Percentiles rank a stretch among this genome's conserved stretches.
Evolutionary conservation across 192 early-diverging fungal species (phyloP).

Genomic region (Coemansia sp.): DNA sequence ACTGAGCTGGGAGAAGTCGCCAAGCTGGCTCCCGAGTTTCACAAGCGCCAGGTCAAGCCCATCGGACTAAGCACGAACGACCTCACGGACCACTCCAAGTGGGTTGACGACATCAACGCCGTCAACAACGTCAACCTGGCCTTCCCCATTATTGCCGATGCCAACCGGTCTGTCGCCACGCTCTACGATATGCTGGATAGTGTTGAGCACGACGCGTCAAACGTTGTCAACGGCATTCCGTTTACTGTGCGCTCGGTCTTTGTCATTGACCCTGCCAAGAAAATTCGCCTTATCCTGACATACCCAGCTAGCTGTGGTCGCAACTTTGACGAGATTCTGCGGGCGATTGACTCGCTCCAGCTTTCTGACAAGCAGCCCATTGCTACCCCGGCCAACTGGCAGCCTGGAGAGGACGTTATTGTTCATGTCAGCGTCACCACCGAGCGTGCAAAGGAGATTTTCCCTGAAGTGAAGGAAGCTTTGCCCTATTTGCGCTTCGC

Average conservation of each 20-base stretch:
- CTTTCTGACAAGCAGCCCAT: conserved; percentile 82
- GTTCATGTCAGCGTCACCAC: conserved; percentile 78
- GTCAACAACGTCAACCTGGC: conserved; percentile 70
- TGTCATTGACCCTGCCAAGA: conserved; percentile 89
- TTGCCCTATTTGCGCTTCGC: conserved; percentile 81
- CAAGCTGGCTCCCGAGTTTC: conserved; percentile 72
- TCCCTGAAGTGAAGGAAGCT: conserved; percentile 75
- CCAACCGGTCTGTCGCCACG: conserved; percentile 74
- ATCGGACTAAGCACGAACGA: conserved; percentile 93
- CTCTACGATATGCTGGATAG: conserved; percentile 97
- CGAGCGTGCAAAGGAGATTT: conserved; percentile 78
- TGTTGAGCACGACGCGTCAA: conserved; percentile 80
- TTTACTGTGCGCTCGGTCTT: conserved; percentile 96
- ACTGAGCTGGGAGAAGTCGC: conserved; percentile 95
- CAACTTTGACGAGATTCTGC: conserved; percentile 96
- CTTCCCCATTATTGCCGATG: conserved; percentile 97
- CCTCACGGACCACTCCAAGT: conserved; percentile 73
- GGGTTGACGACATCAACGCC: conserved; percentile 93
- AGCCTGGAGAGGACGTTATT: conserved; percentile 81
- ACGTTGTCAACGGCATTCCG: conserved; percentile 82
- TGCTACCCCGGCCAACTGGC: conserved; percentile 95
- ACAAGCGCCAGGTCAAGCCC: conserved; percentile 76
- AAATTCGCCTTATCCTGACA: conserved; percentile 81
- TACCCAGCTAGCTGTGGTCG: conserved; percentile 91
- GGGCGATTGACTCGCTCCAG: conserved; percentile 90